Evolutionary conservation across 768 basidiomycete species (phyloP).

Genomic region (Rhodosporidiobolus sp.): DNA sequence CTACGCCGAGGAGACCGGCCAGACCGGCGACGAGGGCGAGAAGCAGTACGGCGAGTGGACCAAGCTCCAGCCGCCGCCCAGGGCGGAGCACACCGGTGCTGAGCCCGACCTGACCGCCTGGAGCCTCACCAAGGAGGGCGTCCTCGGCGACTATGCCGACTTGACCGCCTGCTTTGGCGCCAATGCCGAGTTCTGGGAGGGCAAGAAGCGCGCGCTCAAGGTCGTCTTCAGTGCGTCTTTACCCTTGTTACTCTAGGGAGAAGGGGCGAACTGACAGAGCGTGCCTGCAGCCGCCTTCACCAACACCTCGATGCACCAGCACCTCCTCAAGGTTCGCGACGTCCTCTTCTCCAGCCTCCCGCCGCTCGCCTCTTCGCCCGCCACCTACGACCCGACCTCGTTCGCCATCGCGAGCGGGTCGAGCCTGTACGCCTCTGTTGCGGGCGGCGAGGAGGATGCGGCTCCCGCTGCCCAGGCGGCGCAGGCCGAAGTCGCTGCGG

Average conservation of each 20-base stretch:
- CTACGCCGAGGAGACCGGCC: conserved; percentile 40
- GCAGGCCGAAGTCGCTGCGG: conserved; percentile 24
- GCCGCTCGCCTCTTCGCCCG: conserved; percentile 25
- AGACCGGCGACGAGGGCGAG: conserved; percentile 13
- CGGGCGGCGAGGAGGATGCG: conserved; percentile 2
- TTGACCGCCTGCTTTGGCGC: conserved; percentile 50
- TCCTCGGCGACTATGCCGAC: conserved; percentile 51
- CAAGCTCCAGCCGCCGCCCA: conserved; percentile 42
- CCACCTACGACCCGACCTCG: conserved; percentile 42
- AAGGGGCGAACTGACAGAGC: neutral
- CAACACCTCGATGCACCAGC: conserved; percentile 50
- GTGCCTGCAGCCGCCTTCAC: conserved; percentile 49
- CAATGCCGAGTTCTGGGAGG: conserved; percentile 33
- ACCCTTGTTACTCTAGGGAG: neutral
- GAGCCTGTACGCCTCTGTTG: conserved; percentile 30
- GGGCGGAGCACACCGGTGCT: conserved; percentile 44
- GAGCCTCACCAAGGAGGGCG: conserved; percentile 34
- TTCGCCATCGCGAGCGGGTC: conserved; percentile 37
- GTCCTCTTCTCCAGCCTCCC: conserved; percentile 43
- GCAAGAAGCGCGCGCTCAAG: conserved; percentile 47
- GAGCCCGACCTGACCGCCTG: conserved; percentile 43
- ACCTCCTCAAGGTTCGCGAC: conserved; percentile 51
- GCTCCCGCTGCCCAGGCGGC: neutral
- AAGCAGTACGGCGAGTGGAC: conserved; percentile 43
- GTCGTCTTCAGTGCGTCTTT: conserved; percentile 49